Percentiles rank a stretch among this genome's conserved stretches.
Conservation (phyloP, 2,329 filamentous ascomycete genomes). For the Fusarium continuum region DNA sequence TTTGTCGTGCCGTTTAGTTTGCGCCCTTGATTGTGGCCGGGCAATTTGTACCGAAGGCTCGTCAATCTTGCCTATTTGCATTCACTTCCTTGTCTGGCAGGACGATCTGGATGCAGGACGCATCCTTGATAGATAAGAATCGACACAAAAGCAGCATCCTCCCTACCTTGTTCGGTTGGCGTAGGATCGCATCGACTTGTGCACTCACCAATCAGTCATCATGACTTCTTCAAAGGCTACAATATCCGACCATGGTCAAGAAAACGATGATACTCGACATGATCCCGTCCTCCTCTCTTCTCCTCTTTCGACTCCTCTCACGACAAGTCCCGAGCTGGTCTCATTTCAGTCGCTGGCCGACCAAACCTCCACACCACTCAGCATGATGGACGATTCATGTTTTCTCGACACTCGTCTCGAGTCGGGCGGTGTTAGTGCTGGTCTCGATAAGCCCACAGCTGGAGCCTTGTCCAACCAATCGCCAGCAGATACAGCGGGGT, state of each 20-base stretch:
- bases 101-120: constrained; percentile 7
- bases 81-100: constrained; percentile 21
- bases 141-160: constrained; percentile 30
- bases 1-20: constrained; percentile 1
- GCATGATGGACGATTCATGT: constrained; percentile 44
- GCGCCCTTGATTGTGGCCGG: constrained; percentile 3
- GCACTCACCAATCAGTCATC: constrained; percentile 24
- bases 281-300: constrained; percentile 38
- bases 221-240: constrained; percentile 26
- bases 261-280: constrained; percentile 31
- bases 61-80: constrained; percentile 22
- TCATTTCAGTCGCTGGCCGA: constrained; percentile 45
- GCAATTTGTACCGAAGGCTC: constrained; percentile 6
- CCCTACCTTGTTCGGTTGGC: constrained; percentile 21
- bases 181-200: constrained; percentile 27
- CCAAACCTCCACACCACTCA: constrained; percentile 44
- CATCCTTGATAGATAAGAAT: constrained; percentile 27
- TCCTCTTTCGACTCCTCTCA: constrained; percentile 38
- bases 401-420: constrained; percentile 19
- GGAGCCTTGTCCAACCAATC: constrained; percentile 31
- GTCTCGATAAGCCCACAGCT: constrained; percentile 31
- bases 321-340: constrained; percentile 42
- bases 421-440: constrained; percentile 26
- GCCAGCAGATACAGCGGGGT: constrained; percentile 17
- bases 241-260: constrained; percentile 17